Evolutionary conservation across 306 rosid genomes (phyloP), one percentile per base, ranked within the genome.

Genomic region (Delonix regia): DNA sequence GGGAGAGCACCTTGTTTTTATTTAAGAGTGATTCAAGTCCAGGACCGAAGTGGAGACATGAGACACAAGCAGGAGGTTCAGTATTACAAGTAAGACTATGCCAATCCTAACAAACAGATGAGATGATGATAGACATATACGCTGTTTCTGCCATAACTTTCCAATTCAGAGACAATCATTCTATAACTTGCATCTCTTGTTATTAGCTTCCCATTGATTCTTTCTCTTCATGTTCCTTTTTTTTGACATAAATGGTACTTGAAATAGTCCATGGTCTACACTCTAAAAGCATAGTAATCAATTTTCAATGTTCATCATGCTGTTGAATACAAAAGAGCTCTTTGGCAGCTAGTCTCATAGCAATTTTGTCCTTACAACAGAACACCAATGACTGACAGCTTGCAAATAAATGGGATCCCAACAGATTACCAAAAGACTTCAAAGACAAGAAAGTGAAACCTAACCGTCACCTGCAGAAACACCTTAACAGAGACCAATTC

Each of bases 401-500:
- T 57, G 59, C 47, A n/a, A 19, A 27, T n/a, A 14, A 48, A 48
- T 34, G 34, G 57, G 14, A n/a, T 41, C 30, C 75, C 47, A 56
- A 78, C 47, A 27, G 68, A 68, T 55, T 21, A 68, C 15, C 10
- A 47, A 63, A 13, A 47, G 36, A 74, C 64, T 57, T 59, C 45
- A 28, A 25, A 56, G 24, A 47, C 38, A 21, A 62, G 33, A 62
- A n/a, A n/a, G n/a, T n/a, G n/a, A n/a, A 75, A 16, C 44, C 60
- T 10, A 7, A 44, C 44, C 47, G 16, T 45, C 47, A 48, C 71
- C 33, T 27, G 33, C 71, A 28, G n/a, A 60, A 30, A 62, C 49
- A 61, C 51, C 73, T 47, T 25, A 21, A 42, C 38, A 64, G 38
- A 49, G 73, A 64, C 18, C 38, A 76, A 76, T 16, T 48, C 74